These are phyloP conservation scores for Yamadazyma buinensis DNA, from an alignment of 1,139 yeast genomes.

Conservation along the genomic window DNA sequence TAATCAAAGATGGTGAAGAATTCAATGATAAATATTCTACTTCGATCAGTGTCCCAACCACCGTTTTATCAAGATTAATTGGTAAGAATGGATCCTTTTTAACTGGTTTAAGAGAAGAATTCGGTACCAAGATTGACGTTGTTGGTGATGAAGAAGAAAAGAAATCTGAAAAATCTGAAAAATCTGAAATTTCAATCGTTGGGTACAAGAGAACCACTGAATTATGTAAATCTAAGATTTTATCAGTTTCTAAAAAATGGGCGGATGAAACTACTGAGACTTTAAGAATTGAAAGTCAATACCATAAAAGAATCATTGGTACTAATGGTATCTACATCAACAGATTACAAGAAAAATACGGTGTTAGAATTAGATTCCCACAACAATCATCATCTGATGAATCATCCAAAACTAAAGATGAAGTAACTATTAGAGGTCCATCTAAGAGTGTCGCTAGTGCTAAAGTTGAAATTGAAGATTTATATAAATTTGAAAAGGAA, in stretches of 20 bases:
- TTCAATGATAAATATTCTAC: slow-evolving; percentile 57
- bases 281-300: slow-evolving; percentile 69
- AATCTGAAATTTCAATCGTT: slow-evolving; percentile 56
- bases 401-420: slow-evolving; percentile 48
- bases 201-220: slow-evolving; percentile 82
- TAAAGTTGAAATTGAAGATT: slow-evolving; percentile 78
- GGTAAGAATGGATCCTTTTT: slow-evolving; percentile 85
- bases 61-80: slow-evolving; percentile 72
- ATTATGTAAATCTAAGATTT: slow-evolving; percentile 62
- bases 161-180: slow-evolving; percentile 39
- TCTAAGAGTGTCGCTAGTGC: slow-evolving; percentile 86
- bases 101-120: slow-evolving; percentile 69
- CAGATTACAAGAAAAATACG: slow-evolving; percentile 86
- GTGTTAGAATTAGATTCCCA: slow-evolving; percentile 70
- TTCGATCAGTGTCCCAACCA: slow-evolving; percentile 53
- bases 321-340: slow-evolving; percentile 76
- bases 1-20: slow-evolving; percentile 63
- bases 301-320: slow-evolving; percentile 83
- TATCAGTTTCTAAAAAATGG: slow-evolving; percentile 64
- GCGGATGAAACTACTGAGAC: slow-evolving; percentile 75
- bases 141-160: slow-evolving; percentile 23
- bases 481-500: slow-evolving; percentile 82
- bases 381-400: slow-evolving; percentile 30
- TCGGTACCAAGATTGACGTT: slow-evolving; percentile 75
- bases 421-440: slow-evolving; percentile 84